Evolutionary conservation across 306 rosid genomes (phyloP).

Genomic region (Castanea crenata): DNA sequence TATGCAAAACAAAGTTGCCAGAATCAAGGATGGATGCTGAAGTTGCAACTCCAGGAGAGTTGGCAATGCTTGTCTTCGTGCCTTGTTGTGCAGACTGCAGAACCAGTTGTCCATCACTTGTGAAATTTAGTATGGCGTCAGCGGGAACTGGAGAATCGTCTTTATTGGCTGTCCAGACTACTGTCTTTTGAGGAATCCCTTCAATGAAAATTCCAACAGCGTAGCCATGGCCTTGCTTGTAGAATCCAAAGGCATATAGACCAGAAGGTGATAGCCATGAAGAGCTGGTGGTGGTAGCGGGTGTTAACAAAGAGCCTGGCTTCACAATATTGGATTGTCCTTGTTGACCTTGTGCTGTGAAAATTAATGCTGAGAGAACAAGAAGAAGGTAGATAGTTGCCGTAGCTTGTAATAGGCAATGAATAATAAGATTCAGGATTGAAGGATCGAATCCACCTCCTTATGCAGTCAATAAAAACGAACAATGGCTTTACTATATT

Average conservation of each 20-base stretch:
- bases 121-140: constrained; percentile 15
- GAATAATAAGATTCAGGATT: no score
- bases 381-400: no score
- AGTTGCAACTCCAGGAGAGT: no score
- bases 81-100: constrained; percentile 6
- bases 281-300: neutral
- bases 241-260: constrained; percentile 32
- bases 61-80: neutral
- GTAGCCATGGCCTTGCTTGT: constrained; percentile 22
- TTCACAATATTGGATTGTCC: constrained; percentile 7
- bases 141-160: constrained; percentile 9
- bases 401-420: no score
- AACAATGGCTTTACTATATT: no score
- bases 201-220: constrained; percentile 18
- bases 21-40: constrained; percentile 34
- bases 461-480: no score
- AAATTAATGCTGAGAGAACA: no score
- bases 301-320: constrained; percentile 14
- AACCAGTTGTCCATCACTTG: constrained; percentile 16
- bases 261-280: constrained; percentile 35
- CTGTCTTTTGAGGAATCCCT: constrained; percentile 21
- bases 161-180: constrained; percentile 31
- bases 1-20: constrained; percentile 23
- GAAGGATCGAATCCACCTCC: no score
- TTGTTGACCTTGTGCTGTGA: constrained; percentile 3